Evolutionary conservation across 768 basidiomycete species (phyloP), one percentile per base, ranked within the genome.

Genomic region (Lentinula sp.): DNA sequence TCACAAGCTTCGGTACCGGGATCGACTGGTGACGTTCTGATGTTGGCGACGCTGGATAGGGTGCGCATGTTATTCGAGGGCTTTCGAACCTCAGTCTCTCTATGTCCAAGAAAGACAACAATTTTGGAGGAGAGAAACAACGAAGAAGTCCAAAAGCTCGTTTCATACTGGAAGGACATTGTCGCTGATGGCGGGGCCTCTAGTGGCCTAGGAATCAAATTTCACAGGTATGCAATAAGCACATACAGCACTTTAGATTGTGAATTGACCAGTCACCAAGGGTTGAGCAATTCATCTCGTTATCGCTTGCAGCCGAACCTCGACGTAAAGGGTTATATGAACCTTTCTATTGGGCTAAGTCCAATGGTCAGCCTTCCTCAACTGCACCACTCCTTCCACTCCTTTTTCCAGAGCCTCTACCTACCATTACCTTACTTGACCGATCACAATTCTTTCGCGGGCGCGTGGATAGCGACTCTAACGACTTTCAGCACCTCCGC

Each of bases 221-320:
- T 89, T 66, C 78, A 85, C 62, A 76, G 85, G 88, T 88, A 68
- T 33, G 85, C 75, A 56, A 45, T 56, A 28, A 18, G 6, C 23
- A n/a, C 9, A 16, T 15, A 32, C 35, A 37, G 57, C 48, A 3
- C 56, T 62, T 55, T 61, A 65, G 59, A 57, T 56, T 10, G 20
- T 23, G 5, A 18, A 48, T 23, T 48, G 46, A 48, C 46, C 7
- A 48, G 9, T 20, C 15, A 18, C 52, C 28, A 64, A 91, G 88
- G 7, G 74, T 88, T 62, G 90, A 90, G 28, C 88, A 90, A 62
- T 92, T 91, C 66, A 88, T 87, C 82, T 84, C 87, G 0, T 76
- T 91, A 18, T 93, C 91, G 2, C 70, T 91, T 37, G 84, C 88
- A 42, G 84, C 87, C 15, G 91, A 93, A 66, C 85, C 90, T 6